phyloP scores from a whole-genome alignment of 1,284 basidiomycete species.

The Moesziomyces parantarcticus region DNA sequence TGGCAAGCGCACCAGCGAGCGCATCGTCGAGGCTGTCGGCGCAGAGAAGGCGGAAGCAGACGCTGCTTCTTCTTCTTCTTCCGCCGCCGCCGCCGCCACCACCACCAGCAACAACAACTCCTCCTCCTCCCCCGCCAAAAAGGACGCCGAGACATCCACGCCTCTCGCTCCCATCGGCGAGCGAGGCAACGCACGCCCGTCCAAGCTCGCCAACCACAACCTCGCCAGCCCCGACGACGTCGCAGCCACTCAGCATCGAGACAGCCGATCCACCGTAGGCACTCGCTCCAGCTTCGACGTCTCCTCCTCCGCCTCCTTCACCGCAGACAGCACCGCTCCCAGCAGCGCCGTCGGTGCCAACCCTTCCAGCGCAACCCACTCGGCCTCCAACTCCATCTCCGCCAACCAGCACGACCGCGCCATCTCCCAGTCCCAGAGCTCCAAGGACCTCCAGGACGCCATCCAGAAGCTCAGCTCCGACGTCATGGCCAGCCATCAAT shows the following conservation, averaged over 20 bases:
- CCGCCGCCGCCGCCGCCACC: constrained; percentile 6
- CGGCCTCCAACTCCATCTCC: constrained; percentile 55
- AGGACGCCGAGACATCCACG: constrained; percentile 18
- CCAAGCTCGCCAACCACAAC: constrained; percentile 17
- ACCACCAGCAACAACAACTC: too few relatives aligned
- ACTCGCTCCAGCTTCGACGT: constrained; percentile 59
- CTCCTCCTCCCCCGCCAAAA: constrained; percentile 6
- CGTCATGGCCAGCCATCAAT: constrained; percentile 62
- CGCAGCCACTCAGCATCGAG: constrained; percentile 36
- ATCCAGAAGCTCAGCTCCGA: constrained; percentile 56
- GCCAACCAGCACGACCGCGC: constrained; percentile 31
- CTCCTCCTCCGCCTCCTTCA: constrained; percentile 51
- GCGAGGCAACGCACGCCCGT: constrained; percentile 29
- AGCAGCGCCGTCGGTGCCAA: constrained; percentile 50
- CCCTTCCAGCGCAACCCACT: constrained; percentile 47
- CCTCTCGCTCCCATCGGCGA: constrained; percentile 38
- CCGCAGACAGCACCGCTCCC: constrained; percentile 55
- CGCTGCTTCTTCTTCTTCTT: too few relatives aligned
- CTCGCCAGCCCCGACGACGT: constrained; percentile 31
- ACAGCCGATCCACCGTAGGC: constrained; percentile 58
- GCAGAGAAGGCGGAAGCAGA: constrained; percentile 53
- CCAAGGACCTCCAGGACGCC: constrained; percentile 52
- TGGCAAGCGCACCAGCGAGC: constrained; percentile 59
- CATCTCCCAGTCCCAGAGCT: constrained; percentile 45
- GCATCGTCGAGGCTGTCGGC: constrained; percentile 59